Evolutionary conservation across 2,329 filamentous ascomycete species (phyloP), one percentile per base, ranked within the genome.

Genomic region (Fusarium scirpi): DNA sequence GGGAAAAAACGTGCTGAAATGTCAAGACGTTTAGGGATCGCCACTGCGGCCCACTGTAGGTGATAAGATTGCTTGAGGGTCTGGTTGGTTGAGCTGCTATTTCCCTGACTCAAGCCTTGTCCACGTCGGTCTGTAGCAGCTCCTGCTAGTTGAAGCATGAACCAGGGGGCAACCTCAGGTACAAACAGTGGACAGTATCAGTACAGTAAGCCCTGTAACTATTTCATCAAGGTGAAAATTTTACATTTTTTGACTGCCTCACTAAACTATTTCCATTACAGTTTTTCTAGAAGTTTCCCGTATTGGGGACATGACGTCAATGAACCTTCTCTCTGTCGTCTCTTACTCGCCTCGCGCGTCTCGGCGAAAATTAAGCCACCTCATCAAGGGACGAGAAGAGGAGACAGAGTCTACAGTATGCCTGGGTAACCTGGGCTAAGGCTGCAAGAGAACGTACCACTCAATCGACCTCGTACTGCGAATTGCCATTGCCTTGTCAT

Each of bases 31-130:
- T 25, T 16, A 56, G 44, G 40, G 69, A 71, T 72, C 69, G 69
- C 69, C 69, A 71, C 69, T 66, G 52, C 53, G 43, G 22, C 55
- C 65, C 69, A 69, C 46, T 55, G 48, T 34, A 56, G 15, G 15
- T 48, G 69, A 67, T 70, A 70, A 72, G 69, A 72, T 71, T 58
- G 29, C 45, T 52, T 56, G 49, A 40, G 20, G 13, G 9, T 38
- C 38, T 70, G 66, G 66, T 72, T 72, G 69, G 69, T 22, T 45
- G 3, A n/a, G 5, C 3, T 12, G n/a, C 43, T 20, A 18, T 51
- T 58, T 57, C 24, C 43, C 70, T 72, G 69, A 72, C 66, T 72
- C 69, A 65, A 67, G 55, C 20, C 34, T 53, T 48, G 54, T 66
- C 67, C 57, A 68, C 67, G 67, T 70, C 62, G 67, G 41, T 70